Percentiles rank a stretch among this genome's conserved stretches.
These are phyloP conservation scores for Hsuehochloa calcarea DNA, from an alignment of 176 grass and related monocot genomes.

Conservation along the genomic window DNA sequence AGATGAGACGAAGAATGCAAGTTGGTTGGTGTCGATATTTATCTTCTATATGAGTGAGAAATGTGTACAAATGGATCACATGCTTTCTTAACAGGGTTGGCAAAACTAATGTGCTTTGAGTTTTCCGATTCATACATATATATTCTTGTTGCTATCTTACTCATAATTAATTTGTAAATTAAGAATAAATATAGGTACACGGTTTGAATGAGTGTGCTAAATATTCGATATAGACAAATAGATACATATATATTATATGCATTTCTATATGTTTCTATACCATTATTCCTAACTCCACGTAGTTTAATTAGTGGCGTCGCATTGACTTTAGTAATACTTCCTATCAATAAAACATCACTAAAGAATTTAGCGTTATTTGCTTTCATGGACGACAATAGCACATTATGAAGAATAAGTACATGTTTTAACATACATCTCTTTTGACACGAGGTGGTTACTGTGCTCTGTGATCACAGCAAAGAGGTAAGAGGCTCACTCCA, in stretches of 20 bases:
- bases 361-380: background rate
- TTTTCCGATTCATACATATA: background rate
- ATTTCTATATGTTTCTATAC: background rate
- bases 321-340: background rate
- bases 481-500: background rate
- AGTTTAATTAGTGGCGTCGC: background rate
- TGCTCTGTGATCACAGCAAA: background rate
- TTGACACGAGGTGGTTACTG: background rate
- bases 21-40: background rate
- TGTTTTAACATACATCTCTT: background rate
- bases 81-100: background rate
- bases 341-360: background rate
- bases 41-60: background rate
- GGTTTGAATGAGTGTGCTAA: background rate
- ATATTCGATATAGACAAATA: background rate
- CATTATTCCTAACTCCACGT: background rate
- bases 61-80: background rate
- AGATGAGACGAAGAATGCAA: background rate
- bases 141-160: background rate
- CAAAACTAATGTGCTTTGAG: background rate
- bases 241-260: background rate
- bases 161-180: background rate
- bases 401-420: no score
- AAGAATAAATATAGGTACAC: background rate
- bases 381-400: background rate